Evolutionary conservation across 164 flowering plant genomes (phyloP).

Genomic region (Aristolochia fimbriata): DNA sequence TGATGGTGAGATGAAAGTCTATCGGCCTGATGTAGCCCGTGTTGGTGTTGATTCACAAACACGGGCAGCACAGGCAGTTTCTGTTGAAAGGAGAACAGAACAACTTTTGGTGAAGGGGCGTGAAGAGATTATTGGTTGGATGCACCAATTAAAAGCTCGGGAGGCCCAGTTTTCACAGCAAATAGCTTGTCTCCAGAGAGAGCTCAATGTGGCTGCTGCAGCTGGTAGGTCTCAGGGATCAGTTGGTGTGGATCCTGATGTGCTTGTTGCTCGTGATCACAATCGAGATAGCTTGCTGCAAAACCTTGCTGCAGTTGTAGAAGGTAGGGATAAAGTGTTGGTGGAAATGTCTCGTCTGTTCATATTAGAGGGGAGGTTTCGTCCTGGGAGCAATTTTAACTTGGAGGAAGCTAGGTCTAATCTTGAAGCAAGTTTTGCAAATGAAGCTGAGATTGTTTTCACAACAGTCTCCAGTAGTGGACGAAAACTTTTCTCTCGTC

Average conservation of each 20-base stretch:
- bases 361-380: conserved; percentile 66
- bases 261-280: conserved; percentile 79
- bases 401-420: conserved; percentile 83
- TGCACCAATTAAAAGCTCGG: conserved; percentile 57
- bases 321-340: conserved; percentile 69
- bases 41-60: conserved; percentile 95
- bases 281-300: conserved; percentile 68
- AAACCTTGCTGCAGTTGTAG: conserved; percentile 84
- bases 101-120: conserved; percentile 60
- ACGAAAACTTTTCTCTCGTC: conserved; percentile 82
- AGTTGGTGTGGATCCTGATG: conserved; percentile 94
- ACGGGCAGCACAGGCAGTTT: conserved; percentile 97
- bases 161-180: conserved; percentile 66
- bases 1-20: conserved; percentile 97
- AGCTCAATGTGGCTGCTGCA: conserved; percentile 66
- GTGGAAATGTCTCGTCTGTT: conserved; percentile 84
- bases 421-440: conserved; percentile 96
- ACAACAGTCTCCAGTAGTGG: conserved; percentile 98
- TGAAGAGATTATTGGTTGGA: conserved; percentile 67
- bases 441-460: conserved; percentile 96
- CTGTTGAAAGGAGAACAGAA: conserved; percentile 96
- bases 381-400: conserved; percentile 56
- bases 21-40: conserved; percentile 93
- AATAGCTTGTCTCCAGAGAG: conserved; percentile 62
- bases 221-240: conserved; percentile 83